Evolutionary conservation across 306 rosid genomes (phyloP).

Genomic region (Cicer yamashitae): DNA sequence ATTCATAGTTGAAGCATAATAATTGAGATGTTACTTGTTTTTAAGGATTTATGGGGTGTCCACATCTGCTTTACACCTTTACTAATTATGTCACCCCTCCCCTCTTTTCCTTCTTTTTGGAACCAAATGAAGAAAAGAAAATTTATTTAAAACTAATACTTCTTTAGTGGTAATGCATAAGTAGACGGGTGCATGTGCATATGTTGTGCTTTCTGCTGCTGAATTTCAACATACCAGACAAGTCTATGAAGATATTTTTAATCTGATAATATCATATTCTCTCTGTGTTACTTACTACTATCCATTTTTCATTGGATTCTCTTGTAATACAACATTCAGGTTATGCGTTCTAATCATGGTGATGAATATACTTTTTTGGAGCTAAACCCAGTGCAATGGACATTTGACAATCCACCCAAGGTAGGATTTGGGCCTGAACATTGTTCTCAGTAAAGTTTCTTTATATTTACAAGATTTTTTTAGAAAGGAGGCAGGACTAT

Average conservation of each 20-base stretch:
- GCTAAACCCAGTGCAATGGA: conserved; percentile 81
- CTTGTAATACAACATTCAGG: conserved; percentile 50
- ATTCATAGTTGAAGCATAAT: background rate
- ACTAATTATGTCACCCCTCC: background rate
- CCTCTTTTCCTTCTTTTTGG: background rate
- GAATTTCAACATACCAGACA: conserved; percentile 10
- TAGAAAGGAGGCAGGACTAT: conserved; percentile 15
- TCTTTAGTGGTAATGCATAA: conserved; percentile 19
- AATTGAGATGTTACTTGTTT: conserved; percentile 13
- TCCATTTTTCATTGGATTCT: conserved; percentile 32
- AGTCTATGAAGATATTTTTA: conserved; percentile 1
- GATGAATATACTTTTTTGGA: conserved; percentile 67
- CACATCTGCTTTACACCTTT: conserved; percentile 1
- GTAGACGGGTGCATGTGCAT: background rate
- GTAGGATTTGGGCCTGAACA: conserved; percentile 49
- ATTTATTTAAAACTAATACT: background rate
- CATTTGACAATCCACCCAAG: conserved; percentile 67
- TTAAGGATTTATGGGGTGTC: conserved; percentile 1
- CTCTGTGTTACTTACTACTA: background rate
- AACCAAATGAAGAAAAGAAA: conserved; percentile 13
- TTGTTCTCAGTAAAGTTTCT: conserved; percentile 6
- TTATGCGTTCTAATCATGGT: conserved; percentile 78
- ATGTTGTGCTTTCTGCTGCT: conserved; percentile 11
- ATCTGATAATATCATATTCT: background rate
- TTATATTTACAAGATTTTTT: conserved; percentile 3